Evolutionary conservation across 2,329 filamentous ascomycete species (phyloP), one percentile per base, ranked within the genome.

Genomic region (Pseudogymnoascus sp.): DNA sequence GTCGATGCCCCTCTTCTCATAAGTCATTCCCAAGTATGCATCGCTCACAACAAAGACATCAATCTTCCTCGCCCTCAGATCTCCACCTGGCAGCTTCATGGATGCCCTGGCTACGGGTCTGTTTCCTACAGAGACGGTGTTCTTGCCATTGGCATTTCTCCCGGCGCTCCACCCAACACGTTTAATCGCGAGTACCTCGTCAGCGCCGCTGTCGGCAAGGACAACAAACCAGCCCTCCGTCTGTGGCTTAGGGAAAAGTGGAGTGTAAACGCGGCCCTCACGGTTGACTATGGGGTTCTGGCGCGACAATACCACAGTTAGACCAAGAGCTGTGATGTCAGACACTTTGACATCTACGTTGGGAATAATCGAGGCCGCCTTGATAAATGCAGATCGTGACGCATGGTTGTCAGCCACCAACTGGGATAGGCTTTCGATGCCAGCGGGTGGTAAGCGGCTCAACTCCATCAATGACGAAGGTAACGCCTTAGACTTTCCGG

Each of bases 221-320:
- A 97, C 73, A 13, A 95, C 84, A 75, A 99, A 97, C 83, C 88
- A 97, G 0, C 93, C 93, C 72, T 99, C 95, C 0, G 87, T 95
- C 76, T 99, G 95, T 15, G 92, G 87, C 76, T 99, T 99, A 1
- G 93, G 93, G 77, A 96, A 97, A 21, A 84, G 83, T 2, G 96
- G 93, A 0, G 95, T 91, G 70, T 88, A 96, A 72, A 97, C 89
- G 65, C 88, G 84, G 60, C 84, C 87, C 1, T 92, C 89, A 8
- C 81, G 78, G 71, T 88, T 83, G 11, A 79, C 78, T 3, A 88
- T 75, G 1, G 83, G 73, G 74, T 96, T 96, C 60, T 83, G 77
- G 0, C 93, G 86, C 44, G 79, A 80, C 13, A 97, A 74, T 1
- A 77, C 76, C 10, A 95, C 78, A 0, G 82, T 84, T 2, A 96